Conservation (phyloP, 495 filamentous ascomycete species). For the Chaetomidium leptoderma region DNA sequence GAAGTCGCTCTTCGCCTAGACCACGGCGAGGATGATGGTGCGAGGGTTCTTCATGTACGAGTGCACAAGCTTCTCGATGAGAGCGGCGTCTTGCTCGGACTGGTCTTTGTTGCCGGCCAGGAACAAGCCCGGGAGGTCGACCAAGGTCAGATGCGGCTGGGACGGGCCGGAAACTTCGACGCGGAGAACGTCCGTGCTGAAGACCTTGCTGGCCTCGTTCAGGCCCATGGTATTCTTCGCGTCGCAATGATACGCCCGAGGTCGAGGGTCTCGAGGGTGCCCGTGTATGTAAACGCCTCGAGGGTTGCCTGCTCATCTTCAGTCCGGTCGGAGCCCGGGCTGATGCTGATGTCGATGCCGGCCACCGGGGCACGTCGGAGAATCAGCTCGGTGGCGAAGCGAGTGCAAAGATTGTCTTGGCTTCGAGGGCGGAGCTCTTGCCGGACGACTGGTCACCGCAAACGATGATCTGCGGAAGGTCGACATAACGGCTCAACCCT, state of each 20-base stretch:
- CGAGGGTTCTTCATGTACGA: conserved; percentile 55
- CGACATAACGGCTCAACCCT: conserved; percentile 11
- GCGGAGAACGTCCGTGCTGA: conserved; percentile 59
- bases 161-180: conserved; percentile 60
- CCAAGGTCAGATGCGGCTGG: conserved; percentile 58
- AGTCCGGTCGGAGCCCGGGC: conserved; percentile 4
- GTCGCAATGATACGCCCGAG: conserved; percentile 43
- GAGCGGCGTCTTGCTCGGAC: conserved; percentile 39
- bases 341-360: conserved; percentile 29
- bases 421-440: conserved; percentile 67
- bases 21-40: conserved; percentile 56
- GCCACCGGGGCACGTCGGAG: conserved; percentile 42
- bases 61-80: conserved; percentile 51
- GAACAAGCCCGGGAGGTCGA: conserved; percentile 64
- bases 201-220: conserved; percentile 27
- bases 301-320: conserved; percentile 5
- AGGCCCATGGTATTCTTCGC: conserved; percentile 41
- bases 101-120: conserved; percentile 44
- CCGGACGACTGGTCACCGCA: conserved; percentile 48
- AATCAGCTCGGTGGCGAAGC: conserved; percentile 55
- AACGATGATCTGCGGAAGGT: conserved; percentile 20
- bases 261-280: conserved; percentile 29
- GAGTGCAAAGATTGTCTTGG: conserved; percentile 50
- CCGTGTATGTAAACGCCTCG: conserved; percentile 12
- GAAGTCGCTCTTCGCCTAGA: conserved; percentile 50